A percentile compares a stretch with the other conserved stretches of the same genome.
Evolutionary conservation across 805 yeast species (phyloP).

Genomic region (Diddensiella transvaalensis): DNA sequence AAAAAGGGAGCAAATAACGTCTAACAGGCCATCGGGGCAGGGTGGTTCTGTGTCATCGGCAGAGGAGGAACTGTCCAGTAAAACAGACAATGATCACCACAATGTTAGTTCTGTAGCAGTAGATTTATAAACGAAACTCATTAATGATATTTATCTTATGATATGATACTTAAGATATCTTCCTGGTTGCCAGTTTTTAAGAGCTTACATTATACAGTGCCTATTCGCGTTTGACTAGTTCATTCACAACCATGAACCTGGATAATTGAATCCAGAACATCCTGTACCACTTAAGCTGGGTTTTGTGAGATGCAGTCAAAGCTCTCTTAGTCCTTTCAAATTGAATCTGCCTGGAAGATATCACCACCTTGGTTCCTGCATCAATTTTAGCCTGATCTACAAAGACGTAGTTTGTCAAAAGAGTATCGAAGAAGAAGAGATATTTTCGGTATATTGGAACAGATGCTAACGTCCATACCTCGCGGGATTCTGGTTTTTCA

Average conservation of each 20-base stretch:
- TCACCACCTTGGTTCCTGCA: conserved; percentile 14
- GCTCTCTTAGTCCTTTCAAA: conserved; percentile 50
- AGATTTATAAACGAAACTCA: no score
- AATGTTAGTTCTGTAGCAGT: no score
- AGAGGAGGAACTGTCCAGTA: no score
- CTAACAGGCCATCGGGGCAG: no score
- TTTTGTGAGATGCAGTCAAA: conserved; percentile 75
- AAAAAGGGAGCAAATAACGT: no score
- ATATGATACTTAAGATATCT: no score
- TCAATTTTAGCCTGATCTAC: conserved; percentile 10
- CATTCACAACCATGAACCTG: conserved; percentile 74
- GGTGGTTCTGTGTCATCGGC: no score
- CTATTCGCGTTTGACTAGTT: conserved; percentile 29
- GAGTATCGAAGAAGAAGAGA: conserved; percentile 32
- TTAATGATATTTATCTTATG: no score
- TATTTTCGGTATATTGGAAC: conserved; percentile 38
- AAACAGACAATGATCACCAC: no score
- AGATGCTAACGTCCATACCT: conserved; percentile 31
- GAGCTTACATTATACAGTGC: not conserved
- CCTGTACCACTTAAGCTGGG: conserved; percentile 95
- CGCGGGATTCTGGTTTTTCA: conserved; percentile 2
- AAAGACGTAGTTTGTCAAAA: conserved; percentile 23
- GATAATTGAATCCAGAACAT: conserved; percentile 81
- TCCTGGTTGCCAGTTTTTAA: not conserved
- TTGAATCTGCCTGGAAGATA: conserved; percentile 21